phyloP scores from a whole-genome alignment of 176 grass and related monocot genomes.

The Musa itinerans region DNA sequence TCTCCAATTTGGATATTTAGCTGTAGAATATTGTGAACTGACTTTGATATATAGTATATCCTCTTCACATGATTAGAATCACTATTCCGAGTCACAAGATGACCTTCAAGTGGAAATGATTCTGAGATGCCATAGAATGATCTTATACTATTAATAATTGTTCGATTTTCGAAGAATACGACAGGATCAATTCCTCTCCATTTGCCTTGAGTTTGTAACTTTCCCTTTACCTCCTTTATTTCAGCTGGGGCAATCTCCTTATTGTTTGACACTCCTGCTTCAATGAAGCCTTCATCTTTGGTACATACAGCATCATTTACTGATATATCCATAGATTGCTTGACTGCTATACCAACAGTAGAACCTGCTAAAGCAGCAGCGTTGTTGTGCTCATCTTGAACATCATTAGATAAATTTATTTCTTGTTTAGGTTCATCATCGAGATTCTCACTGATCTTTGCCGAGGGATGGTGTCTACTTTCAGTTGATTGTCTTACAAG shows the following conservation, averaged over 20 bases:
- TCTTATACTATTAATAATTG: slow-evolving; percentile 56
- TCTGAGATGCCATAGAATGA: slow-evolving; percentile 76
- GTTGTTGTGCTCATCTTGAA: slow-evolving; percentile 17
- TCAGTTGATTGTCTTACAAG: slow-evolving; percentile 33
- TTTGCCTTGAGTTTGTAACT: slow-evolving; percentile 32
- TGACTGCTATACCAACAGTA: slow-evolving; percentile 25
- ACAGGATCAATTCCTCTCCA: slow-evolving; percentile 97
- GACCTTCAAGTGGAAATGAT: slow-evolving; percentile 64
- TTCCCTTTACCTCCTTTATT: slow-evolving; percentile 29
- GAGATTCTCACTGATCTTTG: slow-evolving; percentile 21
- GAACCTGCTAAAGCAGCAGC: slow-evolving; percentile 27
- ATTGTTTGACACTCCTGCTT: slow-evolving; percentile 25
- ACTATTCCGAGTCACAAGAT: slow-evolving; percentile 79
- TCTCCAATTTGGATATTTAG: slow-evolving; percentile 75
- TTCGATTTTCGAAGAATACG: slow-evolving; percentile 79
- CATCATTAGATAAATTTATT: slow-evolving; percentile 30
- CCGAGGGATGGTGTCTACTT: slow-evolving; percentile 20
- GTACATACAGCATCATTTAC: slow-evolving; percentile 18
- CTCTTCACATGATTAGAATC: slow-evolving; percentile 79
- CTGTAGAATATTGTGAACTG: slow-evolving; percentile 61
- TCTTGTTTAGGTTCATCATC: slow-evolving; percentile 21
- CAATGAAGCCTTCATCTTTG: slow-evolving; percentile 25
- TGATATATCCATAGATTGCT: slow-evolving; percentile 27
- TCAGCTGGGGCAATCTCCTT: slow-evolving; percentile 7
- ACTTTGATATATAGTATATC: slow-evolving; percentile 92